Evolutionary conservation across 805 yeast genomes (phyloP), one percentile per base, ranked within the genome.

Genomic region (Monosporozyma solicola): DNA sequence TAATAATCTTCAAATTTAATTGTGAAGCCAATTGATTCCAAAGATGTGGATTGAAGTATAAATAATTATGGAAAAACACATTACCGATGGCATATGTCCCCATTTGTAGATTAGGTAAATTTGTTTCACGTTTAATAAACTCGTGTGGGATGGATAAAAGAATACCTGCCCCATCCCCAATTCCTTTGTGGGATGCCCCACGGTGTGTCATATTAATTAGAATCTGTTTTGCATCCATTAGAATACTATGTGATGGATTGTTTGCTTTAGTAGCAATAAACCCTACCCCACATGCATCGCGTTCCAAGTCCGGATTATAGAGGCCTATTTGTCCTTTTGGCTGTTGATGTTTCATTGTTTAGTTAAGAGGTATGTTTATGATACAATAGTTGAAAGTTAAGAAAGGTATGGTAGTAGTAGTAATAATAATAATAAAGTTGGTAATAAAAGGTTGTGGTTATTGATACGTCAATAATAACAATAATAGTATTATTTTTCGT

Each of bases 81-180:
- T 94, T 94, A 66, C 99, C 98, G 35, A 87, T 89, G 50, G 98
- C 97, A 69, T 89, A 95, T 56, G 95, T 96, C 55, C 76, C 72
- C 4, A 76, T 74, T 51, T 87, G 74, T 59, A 80, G 75, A 64
- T 85, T 77, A 54, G 80, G 80, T 61, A 84, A 82, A 62, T 80
- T 80, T 68, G 91, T 91, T 73, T 92, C 98, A 69, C 92, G 82
- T 55, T 72, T 71, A 77, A 92, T 82, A 69, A 94, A 88, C 59
- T 80, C 83, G 73, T 91, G 97, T 37, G 97, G 97, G 57, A 92
- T 82, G 32, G 96, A 85, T 50, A 94, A 81, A 80, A 92, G 82
- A 56, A 92, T 89, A 70, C 99, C 99, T 29, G 99, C 99, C 72
- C 99, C 99, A 68, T 92, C 99, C 72, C 99, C 99, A 69, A 92